Evolutionary conservation across 2,329 filamentous ascomycete species (phyloP).

Genomic region (Phialemonium atrogriseum): DNA sequence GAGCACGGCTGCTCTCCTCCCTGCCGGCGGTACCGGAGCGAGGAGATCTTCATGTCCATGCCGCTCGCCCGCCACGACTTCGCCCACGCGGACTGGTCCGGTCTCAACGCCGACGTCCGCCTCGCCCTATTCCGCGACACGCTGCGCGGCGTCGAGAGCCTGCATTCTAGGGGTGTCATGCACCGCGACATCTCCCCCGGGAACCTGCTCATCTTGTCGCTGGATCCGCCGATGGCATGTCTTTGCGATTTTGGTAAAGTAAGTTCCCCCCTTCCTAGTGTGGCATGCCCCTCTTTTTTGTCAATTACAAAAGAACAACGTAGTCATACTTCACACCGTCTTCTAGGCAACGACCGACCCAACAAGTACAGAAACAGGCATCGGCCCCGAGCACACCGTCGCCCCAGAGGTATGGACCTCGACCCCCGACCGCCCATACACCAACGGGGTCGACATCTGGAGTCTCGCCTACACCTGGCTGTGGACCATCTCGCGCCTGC

Average conservation of each 20-base stretch:
- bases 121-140: constrained; percentile 7
- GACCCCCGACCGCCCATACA: constrained; percentile 3
- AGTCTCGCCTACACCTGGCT: constrained; percentile 8
- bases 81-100: constrained; percentile 3
- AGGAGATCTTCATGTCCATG: constrained; percentile 8
- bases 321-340: too few species aligned
- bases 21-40: constrained; percentile 1
- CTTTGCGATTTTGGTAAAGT: constrained; percentile 9
- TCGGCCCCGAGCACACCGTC: constrained; percentile 8
- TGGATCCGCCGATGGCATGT: constrained; percentile 6
- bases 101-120: constrained; percentile 1
- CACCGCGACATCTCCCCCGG: constrained; percentile 10
- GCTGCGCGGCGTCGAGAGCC: constrained; percentile 7
- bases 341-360: too few species aligned
- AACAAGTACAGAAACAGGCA: constrained; percentile 1
- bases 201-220: constrained; percentile 9
- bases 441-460: constrained; percentile 4
- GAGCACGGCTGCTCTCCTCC: constrained; percentile 5
- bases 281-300: too few species aligned
- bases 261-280: too few species aligned
- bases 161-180: constrained; percentile 8
- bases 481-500: too few species aligned
- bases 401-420: constrained; percentile 5
- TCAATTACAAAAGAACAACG: too few species aligned
- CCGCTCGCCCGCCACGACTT: constrained; percentile 7